Conservation (phyloP, 768 basidiomycete genomes). For the Naganishia vishniacii region DNA sequence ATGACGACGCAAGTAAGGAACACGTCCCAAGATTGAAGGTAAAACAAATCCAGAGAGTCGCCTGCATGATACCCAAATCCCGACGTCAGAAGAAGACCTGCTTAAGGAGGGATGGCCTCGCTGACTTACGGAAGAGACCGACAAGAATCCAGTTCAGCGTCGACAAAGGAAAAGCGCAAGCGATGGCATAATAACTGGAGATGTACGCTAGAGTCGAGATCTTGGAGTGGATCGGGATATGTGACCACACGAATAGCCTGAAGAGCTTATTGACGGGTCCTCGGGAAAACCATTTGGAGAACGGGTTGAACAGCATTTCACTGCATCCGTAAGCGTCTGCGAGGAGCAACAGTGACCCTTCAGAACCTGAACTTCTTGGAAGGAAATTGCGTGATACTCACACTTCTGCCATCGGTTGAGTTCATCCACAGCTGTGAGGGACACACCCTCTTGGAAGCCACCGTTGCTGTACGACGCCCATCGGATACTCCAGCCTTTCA, state of each 20-base stretch:
- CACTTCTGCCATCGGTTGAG: slow-evolving; percentile 46
- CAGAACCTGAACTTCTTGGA: too few species aligned
- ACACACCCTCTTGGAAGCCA: slow-evolving; percentile 89
- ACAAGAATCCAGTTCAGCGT: slow-evolving; percentile 63
- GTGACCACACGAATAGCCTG: slow-evolving; percentile 46
- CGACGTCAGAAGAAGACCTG: background rate
- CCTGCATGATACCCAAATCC: slow-evolving; percentile 13
- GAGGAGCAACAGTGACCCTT: too few species aligned
- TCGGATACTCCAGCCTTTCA: slow-evolving; percentile 42
- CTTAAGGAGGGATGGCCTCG: background rate
- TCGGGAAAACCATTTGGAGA: slow-evolving; percentile 54
- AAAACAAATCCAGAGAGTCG: slow-evolving; percentile 14
- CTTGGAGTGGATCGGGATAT: slow-evolving; percentile 57
- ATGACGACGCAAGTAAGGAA: slow-evolving; percentile 38
- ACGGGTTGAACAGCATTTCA: slow-evolving; percentile 73
- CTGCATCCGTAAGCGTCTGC: slow-evolving; percentile 42
- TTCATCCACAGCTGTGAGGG: slow-evolving; percentile 80
- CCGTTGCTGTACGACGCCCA: slow-evolving; percentile 76
- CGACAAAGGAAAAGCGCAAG: slow-evolving; percentile 60
- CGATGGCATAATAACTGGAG: slow-evolving; percentile 53
- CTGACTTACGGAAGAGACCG: slow-evolving; percentile 26
- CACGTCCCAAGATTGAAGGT: slow-evolving; percentile 46
- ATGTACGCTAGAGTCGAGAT: slow-evolving; percentile 57
- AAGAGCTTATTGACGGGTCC: slow-evolving; percentile 66
- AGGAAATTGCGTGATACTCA: too few species aligned